Evolutionary conservation across 2,329 filamentous ascomycete genomes (phyloP), one percentile per base, ranked within the genome.

Genomic region (Gaeumannomyces sp.): DNA sequence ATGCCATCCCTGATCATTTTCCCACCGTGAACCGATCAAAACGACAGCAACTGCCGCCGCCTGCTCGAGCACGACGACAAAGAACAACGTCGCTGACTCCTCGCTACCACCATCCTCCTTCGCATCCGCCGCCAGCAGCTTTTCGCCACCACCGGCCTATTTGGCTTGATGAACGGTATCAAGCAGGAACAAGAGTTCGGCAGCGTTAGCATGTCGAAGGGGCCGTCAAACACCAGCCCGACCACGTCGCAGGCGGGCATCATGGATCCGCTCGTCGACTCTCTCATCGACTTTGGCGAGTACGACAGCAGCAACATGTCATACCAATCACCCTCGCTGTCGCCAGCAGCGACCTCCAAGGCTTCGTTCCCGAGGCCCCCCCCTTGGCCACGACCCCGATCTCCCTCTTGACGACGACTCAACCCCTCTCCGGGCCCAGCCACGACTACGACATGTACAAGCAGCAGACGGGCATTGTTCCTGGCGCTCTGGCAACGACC

Each of bases 391-490:
- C 81, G 65, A 82, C 85, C 6, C 83, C 85, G n/a, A 78, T 81
- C 4, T 77, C 80, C 50, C 76, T 88, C 65, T 76, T 85, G 25
- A 76, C 83, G 10, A 78, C 81, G 64, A 76, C 72, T 31, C 84
- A 89, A 67, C 83, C 83, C 27, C 85, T 93, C 73, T 88, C 87
- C 61, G 91, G 88, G 50, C 94, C 95, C 11, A 97, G 92, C 76
- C 93, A 97, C 79, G 92, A 96, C 78, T 98, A 98, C 81, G 91
- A 93, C 72, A 88, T 92, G 73, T 96, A 97, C 81, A 91, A 92
- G 79, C 95, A 99, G 76, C 93, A 97, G 80, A 97, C 95, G 4
- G 93, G 93, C 68, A 88, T 97, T 35, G 92, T 95, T 0, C 89
- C 92, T 1, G 93, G 93, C 67, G 93, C 92, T 63, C 81, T 95